Evolutionary conservation across 345 rosid species (phyloP).

Genomic region (Eucalyptus lansdowneana): DNA sequence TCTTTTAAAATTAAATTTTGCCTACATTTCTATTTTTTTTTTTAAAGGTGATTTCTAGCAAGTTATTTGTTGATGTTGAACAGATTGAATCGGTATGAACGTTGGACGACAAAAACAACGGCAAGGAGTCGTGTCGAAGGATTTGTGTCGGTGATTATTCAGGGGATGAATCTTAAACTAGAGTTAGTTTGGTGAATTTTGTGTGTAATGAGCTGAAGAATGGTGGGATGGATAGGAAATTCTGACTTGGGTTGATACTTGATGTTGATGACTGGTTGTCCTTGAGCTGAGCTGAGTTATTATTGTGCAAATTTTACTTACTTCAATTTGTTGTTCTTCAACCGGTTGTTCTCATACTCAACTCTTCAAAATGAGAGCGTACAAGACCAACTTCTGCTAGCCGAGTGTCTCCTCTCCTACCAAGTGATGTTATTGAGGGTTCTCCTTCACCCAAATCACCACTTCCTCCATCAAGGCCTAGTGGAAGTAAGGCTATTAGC

Average conservation of each 20-base stretch:
- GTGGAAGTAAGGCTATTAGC: neutral
- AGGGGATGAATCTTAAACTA: neutral
- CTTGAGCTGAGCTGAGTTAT: neutral
- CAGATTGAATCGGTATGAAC: neutral
- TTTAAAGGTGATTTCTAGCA: neutral
- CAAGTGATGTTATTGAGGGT: neutral
- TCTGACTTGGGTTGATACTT: neutral
- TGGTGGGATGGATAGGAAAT: neutral
- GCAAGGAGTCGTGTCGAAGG: neutral
- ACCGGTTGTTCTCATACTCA: neutral
- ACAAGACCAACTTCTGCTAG: neutral
- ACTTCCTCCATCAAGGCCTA: neutral
- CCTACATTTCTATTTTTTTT: neutral
- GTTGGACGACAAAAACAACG: neutral
- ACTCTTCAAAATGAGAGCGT: neutral
- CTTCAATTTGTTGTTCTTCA: neutral
- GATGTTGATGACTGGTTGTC: neutral
- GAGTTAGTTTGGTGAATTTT: neutral
- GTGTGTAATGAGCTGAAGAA: neutral
- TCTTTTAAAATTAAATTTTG: no score
- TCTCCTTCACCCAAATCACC: neutral
- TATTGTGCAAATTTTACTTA: neutral
- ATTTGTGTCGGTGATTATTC: neutral
- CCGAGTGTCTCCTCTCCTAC: neutral
- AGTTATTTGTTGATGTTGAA: neutral